phyloP scores from a whole-genome alignment of 2,329 filamentous ascomycete genomes.

The Aurifilum marmelostoma region DNA sequence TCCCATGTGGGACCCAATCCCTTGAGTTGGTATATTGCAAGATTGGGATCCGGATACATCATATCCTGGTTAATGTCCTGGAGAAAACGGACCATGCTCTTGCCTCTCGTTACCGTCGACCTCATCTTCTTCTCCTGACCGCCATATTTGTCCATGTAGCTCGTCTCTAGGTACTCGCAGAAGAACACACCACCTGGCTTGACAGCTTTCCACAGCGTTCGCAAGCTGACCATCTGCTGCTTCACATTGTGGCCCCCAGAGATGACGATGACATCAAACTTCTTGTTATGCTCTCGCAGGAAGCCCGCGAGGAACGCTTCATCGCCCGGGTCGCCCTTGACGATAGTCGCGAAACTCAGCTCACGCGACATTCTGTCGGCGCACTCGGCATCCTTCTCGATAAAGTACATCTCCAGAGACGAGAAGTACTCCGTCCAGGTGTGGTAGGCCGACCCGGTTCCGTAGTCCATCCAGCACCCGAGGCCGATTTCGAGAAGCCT shows the following conservation, averaged over 20 bases:
- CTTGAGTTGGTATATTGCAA: slow-evolving; percentile 4
- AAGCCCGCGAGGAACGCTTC: slow-evolving; percentile 41
- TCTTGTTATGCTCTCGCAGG: slow-evolving; percentile 37
- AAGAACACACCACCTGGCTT: slow-evolving; percentile 33
- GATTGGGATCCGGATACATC: slow-evolving; percentile 12
- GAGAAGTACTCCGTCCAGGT: slow-evolving; percentile 47
- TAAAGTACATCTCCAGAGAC: slow-evolving; percentile 45
- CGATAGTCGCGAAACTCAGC: slow-evolving; percentile 42
- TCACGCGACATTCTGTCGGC: slow-evolving; percentile 41
- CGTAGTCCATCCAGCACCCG: slow-evolving; percentile 45
- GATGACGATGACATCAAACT: slow-evolving; percentile 47
- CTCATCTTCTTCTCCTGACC: background rate
- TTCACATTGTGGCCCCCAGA: slow-evolving; percentile 44
- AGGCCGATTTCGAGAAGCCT: slow-evolving; percentile 48
- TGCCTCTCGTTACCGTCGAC: background rate
- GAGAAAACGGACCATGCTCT: background rate
- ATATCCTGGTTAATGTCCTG: slow-evolving; percentile 7
- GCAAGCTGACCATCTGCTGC: slow-evolving; percentile 42
- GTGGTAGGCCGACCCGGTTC: slow-evolving; percentile 44
- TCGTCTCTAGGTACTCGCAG: slow-evolving; percentile 11
- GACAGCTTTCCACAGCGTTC: slow-evolving; percentile 42
- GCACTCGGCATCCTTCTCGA: slow-evolving; percentile 44
- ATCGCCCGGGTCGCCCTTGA: slow-evolving; percentile 45
- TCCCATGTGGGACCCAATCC: slow-evolving; percentile 1
- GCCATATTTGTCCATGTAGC: slow-evolving; percentile 9